phyloP scores from a whole-genome alignment of 2,329 filamentous ascomycete species.

The Trichophaea hybrida region DNA sequence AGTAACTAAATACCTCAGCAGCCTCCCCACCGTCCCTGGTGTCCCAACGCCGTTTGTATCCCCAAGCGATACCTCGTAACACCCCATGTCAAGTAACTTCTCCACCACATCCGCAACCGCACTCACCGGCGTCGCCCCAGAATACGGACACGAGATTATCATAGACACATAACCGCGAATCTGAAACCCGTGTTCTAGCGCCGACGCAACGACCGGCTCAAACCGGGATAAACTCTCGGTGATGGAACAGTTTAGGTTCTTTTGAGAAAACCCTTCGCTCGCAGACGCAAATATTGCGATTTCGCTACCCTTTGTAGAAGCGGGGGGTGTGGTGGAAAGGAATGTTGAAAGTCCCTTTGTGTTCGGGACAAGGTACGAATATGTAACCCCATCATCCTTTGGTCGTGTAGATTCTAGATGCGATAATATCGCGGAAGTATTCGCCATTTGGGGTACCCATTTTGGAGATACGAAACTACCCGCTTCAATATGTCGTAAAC shows the following conservation, averaged over 20 bases:
- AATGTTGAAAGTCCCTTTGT: slow-evolving; percentile 45
- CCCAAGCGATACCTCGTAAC: slow-evolving; percentile 77
- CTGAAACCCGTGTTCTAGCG: slow-evolving; percentile 49
- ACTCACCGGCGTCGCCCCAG: slow-evolving; percentile 50
- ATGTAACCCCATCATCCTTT: slow-evolving; percentile 30
- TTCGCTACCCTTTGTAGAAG: slow-evolving; percentile 38
- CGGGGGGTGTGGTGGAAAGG: slow-evolving; percentile 26
- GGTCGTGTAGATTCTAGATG: slow-evolving; percentile 22
- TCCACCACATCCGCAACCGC: slow-evolving; percentile 52
- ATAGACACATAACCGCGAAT: slow-evolving; percentile 71
- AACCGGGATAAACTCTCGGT: slow-evolving; percentile 58
- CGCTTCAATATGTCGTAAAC: slow-evolving; percentile 60
- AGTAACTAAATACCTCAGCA: slow-evolving; percentile 27
- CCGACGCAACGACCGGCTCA: slow-evolving; percentile 52
- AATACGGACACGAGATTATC: slow-evolving; percentile 66
- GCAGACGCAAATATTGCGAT: slow-evolving; percentile 70
- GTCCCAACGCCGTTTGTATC: slow-evolving; percentile 89
- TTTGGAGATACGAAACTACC: slow-evolving; percentile 70
- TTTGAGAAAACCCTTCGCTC: slow-evolving; percentile 64
- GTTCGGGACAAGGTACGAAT: slow-evolving; percentile 72
- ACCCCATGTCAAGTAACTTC: slow-evolving; percentile 67
- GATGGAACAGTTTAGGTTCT: slow-evolving; percentile 71
- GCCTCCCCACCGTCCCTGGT: slow-evolving; percentile 26
- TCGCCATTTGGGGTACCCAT: slow-evolving; percentile 81
- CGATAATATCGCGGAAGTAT: slow-evolving; percentile 56